Conservation (phyloP, 306 rosid species). For the Boehmeria nivea region DNA sequence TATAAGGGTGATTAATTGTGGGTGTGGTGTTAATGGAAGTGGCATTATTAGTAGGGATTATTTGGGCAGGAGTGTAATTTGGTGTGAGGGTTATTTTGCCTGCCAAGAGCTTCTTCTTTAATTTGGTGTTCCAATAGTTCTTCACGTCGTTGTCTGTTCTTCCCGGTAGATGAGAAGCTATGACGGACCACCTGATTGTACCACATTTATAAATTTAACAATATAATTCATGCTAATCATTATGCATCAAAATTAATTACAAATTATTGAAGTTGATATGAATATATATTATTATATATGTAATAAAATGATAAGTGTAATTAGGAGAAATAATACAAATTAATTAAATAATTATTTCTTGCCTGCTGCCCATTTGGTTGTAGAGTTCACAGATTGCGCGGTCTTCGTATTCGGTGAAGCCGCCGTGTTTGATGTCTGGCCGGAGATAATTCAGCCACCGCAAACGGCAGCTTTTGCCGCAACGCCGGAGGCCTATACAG, state of each 20-base stretch:
- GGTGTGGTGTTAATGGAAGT: conserved; percentile 8
- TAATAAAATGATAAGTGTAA: background rate
- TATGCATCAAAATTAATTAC: too few relatives aligned
- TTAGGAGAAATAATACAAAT: too few relatives aligned
- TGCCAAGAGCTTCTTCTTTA: conserved; percentile 61
- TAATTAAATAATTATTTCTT: conserved; percentile 4
- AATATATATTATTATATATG: background rate
- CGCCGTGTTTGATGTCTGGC: conserved; percentile 86
- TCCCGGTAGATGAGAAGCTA: conserved; percentile 71
- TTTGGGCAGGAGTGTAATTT: background rate
- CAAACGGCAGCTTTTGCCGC: conserved; percentile 90
- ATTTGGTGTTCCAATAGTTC: conserved; percentile 81
- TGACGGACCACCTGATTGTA: conserved; percentile 64
- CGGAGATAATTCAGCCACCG: conserved; percentile 87
- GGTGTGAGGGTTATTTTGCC: conserved; percentile 31
- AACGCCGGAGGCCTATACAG: conserved; percentile 59
- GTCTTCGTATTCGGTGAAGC: conserved; percentile 82
- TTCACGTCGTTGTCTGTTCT: conserved; percentile 93
- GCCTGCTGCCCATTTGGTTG: conserved; percentile 76
- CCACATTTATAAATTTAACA: too few relatives aligned
- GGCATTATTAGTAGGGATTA: conserved; percentile 13
- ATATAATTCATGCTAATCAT: too few relatives aligned
- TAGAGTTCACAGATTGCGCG: conserved; percentile 52
- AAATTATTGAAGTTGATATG: background rate
- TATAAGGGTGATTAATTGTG: background rate